Evolutionary conservation across 73 alveolate species (phyloP).

Genomic region (Strombidium stylifer): DNA sequence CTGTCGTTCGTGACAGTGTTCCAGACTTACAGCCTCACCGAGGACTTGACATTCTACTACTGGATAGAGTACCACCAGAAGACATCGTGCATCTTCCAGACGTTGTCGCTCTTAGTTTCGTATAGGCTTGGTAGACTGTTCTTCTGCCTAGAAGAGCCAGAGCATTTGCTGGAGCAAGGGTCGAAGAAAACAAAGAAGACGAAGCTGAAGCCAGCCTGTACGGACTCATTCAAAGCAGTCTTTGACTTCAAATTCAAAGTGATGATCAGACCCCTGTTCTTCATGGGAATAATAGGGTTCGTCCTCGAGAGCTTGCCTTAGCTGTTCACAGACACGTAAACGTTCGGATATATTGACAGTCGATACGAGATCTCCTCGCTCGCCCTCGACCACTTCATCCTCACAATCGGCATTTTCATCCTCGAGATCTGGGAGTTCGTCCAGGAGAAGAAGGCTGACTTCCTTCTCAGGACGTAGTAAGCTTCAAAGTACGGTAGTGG

Average conservation of each 20-base stretch:
- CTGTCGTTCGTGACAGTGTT: no score
- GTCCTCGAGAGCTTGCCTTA: slow-evolving; percentile 22
- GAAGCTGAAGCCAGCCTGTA: no score
- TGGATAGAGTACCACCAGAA: neutral
- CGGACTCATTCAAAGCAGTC: slow-evolving; percentile 32
- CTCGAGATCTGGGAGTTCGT: slow-evolving; percentile 49
- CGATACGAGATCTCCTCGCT: slow-evolving; percentile 47
- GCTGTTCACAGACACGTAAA: slow-evolving; percentile 20
- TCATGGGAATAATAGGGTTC: slow-evolving; percentile 15
- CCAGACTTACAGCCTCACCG: no score
- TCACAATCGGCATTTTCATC: slow-evolving; percentile 27
- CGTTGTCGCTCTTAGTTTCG: neutral
- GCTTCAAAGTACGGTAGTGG: no score
- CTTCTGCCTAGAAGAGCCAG: neutral
- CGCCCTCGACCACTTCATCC: slow-evolving; percentile 35
- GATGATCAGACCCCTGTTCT: slow-evolving; percentile 32
- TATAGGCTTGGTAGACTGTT: neutral
- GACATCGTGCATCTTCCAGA: slow-evolving; percentile 13
- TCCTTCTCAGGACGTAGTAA: no score
- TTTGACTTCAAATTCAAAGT: slow-evolving; percentile 24
- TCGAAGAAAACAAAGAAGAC: no score
- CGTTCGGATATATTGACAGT: slow-evolving; percentile 36
- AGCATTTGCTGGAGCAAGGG: no score
- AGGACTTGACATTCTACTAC: neutral
- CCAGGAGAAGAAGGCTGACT: slow-evolving; percentile 27